Conservation (phyloP, 2,329 filamentous ascomycete genomes). For the Tympanopsis confertula region DNA sequence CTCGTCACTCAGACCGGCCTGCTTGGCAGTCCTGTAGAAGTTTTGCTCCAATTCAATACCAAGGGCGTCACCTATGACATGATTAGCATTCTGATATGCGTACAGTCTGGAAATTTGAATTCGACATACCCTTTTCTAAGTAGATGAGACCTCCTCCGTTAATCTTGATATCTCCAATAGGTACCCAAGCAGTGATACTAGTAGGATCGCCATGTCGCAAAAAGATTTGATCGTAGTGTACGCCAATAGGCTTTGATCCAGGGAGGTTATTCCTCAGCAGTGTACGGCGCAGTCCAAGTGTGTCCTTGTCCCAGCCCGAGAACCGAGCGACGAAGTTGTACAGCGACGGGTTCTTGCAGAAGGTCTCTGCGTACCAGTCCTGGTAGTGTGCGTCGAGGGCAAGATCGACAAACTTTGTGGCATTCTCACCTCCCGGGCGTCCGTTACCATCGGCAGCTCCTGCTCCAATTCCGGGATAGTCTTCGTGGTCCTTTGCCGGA, state of each 20-base stretch:
- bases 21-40: slow-evolving; percentile 34
- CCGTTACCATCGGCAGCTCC: slow-evolving; percentile 30
- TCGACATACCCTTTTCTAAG: slow-evolving; percentile 32
- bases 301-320: slow-evolving; percentile 39
- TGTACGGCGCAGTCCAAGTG: slow-evolving; percentile 31
- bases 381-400: slow-evolving; percentile 40
- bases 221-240: slow-evolving; percentile 51
- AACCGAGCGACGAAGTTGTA: slow-evolving; percentile 35
- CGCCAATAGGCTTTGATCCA: slow-evolving; percentile 42
- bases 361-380: slow-evolving; percentile 37
- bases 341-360: slow-evolving; percentile 39
- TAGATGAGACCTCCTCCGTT: slow-evolving; percentile 48
- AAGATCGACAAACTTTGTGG: slow-evolving; percentile 28
- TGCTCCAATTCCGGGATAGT: slow-evolving; percentile 41
- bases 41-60: slow-evolving; percentile 35
- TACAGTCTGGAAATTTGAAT: too few species aligned
- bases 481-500: slow-evolving; percentile 20
- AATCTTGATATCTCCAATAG: slow-evolving; percentile 38
- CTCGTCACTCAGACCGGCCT: slow-evolving; percentile 35
- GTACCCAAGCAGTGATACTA: slow-evolving; percentile 43
- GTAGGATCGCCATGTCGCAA: slow-evolving; percentile 40
- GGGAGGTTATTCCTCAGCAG: slow-evolving; percentile 44
- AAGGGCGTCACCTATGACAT: slow-evolving; percentile 12
- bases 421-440: slow-evolving; percentile 25
- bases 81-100: slow-evolving; percentile 16